Evolutionary conservation across 2,329 filamentous ascomycete species (phyloP), one percentile per base, ranked within the genome.

Genomic region (Hyphodiscus sp.): DNA sequence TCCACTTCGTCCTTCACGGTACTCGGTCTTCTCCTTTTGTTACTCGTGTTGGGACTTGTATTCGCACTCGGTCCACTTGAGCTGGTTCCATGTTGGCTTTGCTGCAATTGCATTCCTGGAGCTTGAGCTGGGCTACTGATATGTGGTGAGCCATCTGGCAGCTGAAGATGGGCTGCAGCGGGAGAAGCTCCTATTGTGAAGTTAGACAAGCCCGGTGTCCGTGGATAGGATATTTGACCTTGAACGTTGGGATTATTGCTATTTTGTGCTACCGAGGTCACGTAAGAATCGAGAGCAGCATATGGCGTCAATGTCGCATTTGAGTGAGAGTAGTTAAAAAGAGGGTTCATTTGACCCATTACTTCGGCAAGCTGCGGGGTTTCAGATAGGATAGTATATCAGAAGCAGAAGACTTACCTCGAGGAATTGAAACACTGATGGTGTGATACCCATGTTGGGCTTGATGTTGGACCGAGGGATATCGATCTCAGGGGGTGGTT

Each of bases 21-120:
- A 57, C 70, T 72, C 20, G 70, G 68, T 56, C 70, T 65, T 56
- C 70, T 64, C 33, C 70, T 65, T 58, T 72, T 72, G 55, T 68
- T 71, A 56, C 62, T 68, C 29, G 62, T 57, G 56, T 71, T 71
- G 19, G 67, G 67, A 50, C 67, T 69, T 5, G 83, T 86, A 69
- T 85, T 86, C 53, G 83, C 82, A 64, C 82, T 86, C 7, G 82
- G 81, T 1, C 81, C 83, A 65, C 80, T 82, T 10, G 82, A 85
- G 66, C 73, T 81, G 30, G 82, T 84, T 41, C 83, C 83, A 65
- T 86, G 83, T 66, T 86, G 83, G 65, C 82, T 86, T 58, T 81
- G 80, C 66, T 86, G 82, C 56, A 82, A 72, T 66, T 83, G 80
- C 83, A 86, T 86, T 57, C 75, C 75, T 20, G 82, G 82, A 49